Evolutionary conservation across 768 basidiomycete species (phyloP).

Genomic region (Amanita molliuscula): DNA sequence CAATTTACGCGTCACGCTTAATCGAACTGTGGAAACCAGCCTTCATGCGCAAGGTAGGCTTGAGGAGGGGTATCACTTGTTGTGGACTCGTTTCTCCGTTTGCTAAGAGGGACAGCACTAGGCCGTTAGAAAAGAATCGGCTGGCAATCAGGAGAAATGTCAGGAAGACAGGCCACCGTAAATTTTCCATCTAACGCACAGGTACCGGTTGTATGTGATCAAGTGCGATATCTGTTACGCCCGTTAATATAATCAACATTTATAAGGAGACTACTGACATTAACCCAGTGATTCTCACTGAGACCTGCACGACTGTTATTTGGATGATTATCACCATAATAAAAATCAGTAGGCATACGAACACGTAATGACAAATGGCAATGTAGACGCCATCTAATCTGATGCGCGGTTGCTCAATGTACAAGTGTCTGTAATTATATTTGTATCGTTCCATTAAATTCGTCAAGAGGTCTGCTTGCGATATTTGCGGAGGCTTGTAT

Average conservation of each 20-base stretch:
- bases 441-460: slow-evolving; percentile 40
- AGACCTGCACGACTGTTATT: slow-evolving; percentile 53
- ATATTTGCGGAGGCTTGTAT: slow-evolving; percentile 71
- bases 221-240: slow-evolving; percentile 60
- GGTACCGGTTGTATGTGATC: slow-evolving; percentile 87
- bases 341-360: slow-evolving; percentile 14
- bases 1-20: neutral
- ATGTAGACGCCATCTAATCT: slow-evolving; percentile 88
- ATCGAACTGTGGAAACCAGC: slow-evolving; percentile 20
- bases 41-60: slow-evolving; percentile 72
- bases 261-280: slow-evolving; percentile 35
- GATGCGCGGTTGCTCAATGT: slow-evolving; percentile 77
- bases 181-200: slow-evolving; percentile 35
- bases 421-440: slow-evolving; percentile 64
- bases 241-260: slow-evolving; percentile 5
- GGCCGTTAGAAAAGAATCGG: slow-evolving; percentile 81
- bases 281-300: slow-evolving; percentile 82
- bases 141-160: slow-evolving; percentile 22
- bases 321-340: slow-evolving; percentile 7
- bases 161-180: neutral
- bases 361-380: slow-evolving; percentile 85
- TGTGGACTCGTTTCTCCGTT: slow-evolving; percentile 69
- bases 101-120: slow-evolving; percentile 75
- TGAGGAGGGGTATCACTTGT: slow-evolving; percentile 65
- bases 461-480: slow-evolving; percentile 36